A percentile compares a stretch with the other conserved stretches of the same genome.
These are phyloP conservation scores for Dioscorea alata DNA, from an alignment of 106 monocot genomes.

Conservation along the genomic window DNA sequence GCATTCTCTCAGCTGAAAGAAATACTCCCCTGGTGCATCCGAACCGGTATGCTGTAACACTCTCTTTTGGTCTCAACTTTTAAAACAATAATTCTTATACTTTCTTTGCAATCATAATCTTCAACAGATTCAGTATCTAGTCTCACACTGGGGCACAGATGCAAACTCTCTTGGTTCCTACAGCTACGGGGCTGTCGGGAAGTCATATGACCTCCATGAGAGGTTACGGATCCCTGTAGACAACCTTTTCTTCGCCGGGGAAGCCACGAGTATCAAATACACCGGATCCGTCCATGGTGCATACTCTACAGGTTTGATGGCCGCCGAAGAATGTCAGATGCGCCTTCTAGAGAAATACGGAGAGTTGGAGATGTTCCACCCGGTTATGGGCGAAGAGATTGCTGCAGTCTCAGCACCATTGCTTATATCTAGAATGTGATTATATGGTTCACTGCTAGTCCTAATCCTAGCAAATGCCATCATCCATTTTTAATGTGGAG, in stretches of 20 bases:
- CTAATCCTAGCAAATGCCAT: background rate
- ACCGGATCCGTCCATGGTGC: constrained; percentile 93
- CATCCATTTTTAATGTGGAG: background rate
- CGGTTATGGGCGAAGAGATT: constrained; percentile 44
- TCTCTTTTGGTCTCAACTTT: background rate
- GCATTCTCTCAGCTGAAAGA: constrained; percentile 77
- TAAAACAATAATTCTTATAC: no score
- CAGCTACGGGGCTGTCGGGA: constrained; percentile 69
- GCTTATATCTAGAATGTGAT: constrained; percentile 75
- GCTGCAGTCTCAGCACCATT: constrained; percentile 47
- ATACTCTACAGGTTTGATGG: constrained; percentile 80
- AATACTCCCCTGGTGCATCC: constrained; percentile 71
- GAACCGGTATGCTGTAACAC: constrained; percentile 52
- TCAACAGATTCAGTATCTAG: constrained; percentile 74
- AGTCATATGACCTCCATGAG: constrained; percentile 63
- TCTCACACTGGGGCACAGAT: constrained; percentile 92
- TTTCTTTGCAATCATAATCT: background rate
- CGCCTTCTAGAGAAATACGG: constrained; percentile 59
- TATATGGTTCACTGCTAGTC: no score
- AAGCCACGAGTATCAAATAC: constrained; percentile 78
- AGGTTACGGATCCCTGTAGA: constrained; percentile 86
- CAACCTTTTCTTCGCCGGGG: constrained; percentile 96
- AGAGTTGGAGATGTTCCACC: constrained; percentile 48
- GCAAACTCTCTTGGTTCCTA: constrained; percentile 78
- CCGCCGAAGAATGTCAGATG: constrained; percentile 89